Conservation (phyloP, 2,329 filamentous ascomycete species). For the Paecilomyces niveus region DNA sequence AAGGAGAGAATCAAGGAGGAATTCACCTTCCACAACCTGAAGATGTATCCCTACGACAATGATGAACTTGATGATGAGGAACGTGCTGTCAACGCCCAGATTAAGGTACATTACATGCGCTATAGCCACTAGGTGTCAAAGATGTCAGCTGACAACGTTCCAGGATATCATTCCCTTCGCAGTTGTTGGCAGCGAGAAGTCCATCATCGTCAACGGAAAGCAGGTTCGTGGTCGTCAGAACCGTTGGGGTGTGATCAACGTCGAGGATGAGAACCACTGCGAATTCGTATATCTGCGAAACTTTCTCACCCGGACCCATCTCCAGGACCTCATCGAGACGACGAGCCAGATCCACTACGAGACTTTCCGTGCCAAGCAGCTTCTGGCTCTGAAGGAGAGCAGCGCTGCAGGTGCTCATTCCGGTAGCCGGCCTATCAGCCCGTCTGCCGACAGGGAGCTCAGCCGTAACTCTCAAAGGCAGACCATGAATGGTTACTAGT, state of each 20-base stretch:
- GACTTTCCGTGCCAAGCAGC: slow-evolving; percentile 98
- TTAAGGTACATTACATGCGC: slow-evolving; percentile 63
- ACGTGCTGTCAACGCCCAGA: slow-evolving; percentile 83
- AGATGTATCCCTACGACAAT: slow-evolving; percentile 99
- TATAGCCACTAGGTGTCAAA: background rate
- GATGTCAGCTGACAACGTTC: slow-evolving; percentile 28
- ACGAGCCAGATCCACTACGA: slow-evolving; percentile 99
- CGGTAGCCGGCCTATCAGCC: slow-evolving; percentile 88
- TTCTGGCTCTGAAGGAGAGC: slow-evolving; percentile 96
- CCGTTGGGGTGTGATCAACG: slow-evolving; percentile 98
- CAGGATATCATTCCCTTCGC: slow-evolving; percentile 94
- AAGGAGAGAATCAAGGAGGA: slow-evolving; percentile 99
- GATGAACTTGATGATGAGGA: slow-evolving; percentile 98
- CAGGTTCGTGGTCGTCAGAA: slow-evolving; percentile 97
- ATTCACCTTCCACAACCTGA: slow-evolving; percentile 98
- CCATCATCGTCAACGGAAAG: slow-evolving; percentile 94
- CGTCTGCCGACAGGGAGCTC: slow-evolving; percentile 86
- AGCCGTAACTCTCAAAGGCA: slow-evolving; percentile 95
- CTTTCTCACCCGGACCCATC: slow-evolving; percentile 95
- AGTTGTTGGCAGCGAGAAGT: slow-evolving; percentile 96
- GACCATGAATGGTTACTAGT: slow-evolving; percentile 98
- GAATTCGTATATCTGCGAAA: slow-evolving; percentile 98
- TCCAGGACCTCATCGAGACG: slow-evolving; percentile 98
- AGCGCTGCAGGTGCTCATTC: slow-evolving; percentile 67
- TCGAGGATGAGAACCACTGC: slow-evolving; percentile 99